Evolutionary conservation across 768 basidiomycete genomes (phyloP).

Genomic region (Clitopilus hobsonii): DNA sequence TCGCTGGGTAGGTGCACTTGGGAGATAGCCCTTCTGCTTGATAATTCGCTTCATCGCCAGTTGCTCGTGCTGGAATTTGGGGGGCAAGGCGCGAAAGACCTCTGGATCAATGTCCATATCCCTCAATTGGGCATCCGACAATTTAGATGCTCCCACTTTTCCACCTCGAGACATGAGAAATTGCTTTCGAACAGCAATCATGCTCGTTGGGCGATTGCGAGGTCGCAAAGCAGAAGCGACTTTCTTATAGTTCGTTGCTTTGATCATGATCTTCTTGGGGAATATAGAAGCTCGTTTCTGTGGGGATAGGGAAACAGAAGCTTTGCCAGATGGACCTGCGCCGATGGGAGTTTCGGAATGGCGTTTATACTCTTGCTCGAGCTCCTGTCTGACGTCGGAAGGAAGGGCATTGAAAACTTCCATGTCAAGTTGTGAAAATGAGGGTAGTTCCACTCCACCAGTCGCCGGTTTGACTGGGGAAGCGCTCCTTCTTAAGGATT

Average conservation of each 20-base stretch:
- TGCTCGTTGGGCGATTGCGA: slow-evolving; percentile 14
- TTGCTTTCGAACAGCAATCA: slow-evolving; percentile 30
- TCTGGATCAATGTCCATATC: slow-evolving; percentile 70
- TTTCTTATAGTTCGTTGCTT: slow-evolving; percentile 44
- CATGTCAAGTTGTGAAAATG: slow-evolving; percentile 73
- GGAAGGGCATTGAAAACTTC: slow-evolving; percentile 70
- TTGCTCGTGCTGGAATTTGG: slow-evolving; percentile 69
- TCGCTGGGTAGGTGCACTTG: slow-evolving; percentile 35
- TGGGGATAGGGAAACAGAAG: slow-evolving; percentile 9
- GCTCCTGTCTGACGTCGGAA: slow-evolving; percentile 60
- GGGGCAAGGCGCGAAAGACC: slow-evolving; percentile 63
- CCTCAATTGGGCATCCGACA: slow-evolving; percentile 53
- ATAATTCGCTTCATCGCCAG: slow-evolving; percentile 54
- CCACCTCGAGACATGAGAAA: slow-evolving; percentile 20
- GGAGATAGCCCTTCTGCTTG: slow-evolving; percentile 34
- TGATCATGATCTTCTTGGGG: slow-evolving; percentile 23
- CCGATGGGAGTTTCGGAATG: slow-evolving; percentile 46
- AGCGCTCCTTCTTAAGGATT: slow-evolving; percentile 15
- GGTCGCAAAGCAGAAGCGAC: slow-evolving; percentile 66
- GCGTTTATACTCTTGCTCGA: slow-evolving; percentile 62
- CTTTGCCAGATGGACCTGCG: slow-evolving; percentile 6
- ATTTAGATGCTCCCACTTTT: slow-evolving; percentile 30
- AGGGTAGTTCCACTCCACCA: slow-evolving; percentile 45
- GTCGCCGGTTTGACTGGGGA: slow-evolving; percentile 14
- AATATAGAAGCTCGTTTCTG: slow-evolving; percentile 17